A percentile compares a stretch with the other conserved stretches of the same genome.
Evolutionary conservation across 2,329 filamentous ascomycete genomes (phyloP).

Genomic region (Verticillium nubilum): DNA sequence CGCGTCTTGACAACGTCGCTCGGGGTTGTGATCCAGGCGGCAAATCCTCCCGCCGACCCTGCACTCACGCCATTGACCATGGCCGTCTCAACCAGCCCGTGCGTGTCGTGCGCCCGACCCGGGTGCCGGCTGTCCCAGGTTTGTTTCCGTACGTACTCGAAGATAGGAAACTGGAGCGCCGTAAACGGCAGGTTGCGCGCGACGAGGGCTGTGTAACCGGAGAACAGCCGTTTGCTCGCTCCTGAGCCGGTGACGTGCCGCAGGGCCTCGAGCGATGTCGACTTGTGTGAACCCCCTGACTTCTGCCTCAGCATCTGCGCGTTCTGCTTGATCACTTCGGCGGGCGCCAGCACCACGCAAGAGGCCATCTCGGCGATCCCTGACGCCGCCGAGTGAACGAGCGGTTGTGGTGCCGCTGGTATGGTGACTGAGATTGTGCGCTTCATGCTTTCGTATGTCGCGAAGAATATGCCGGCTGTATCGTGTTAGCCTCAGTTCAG

Average conservation of each 20-base stretch:
- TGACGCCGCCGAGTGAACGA: conserved; percentile 70
- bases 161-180: conserved; percentile 82
- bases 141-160: conserved; percentile 60
- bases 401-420: conserved; percentile 52
- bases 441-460: conserved; percentile 79
- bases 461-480: conserved; percentile 79
- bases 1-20: conserved; percentile 86
- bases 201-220: conserved; percentile 75
- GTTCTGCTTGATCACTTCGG: conserved; percentile 90
- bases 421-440: conserved; percentile 47
- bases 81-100: conserved; percentile 57
- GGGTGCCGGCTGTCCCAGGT: conserved; percentile 36
- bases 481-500: conserved; percentile 9
- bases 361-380: conserved; percentile 76
- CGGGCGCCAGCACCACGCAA: conserved; percentile 80
- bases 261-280: conserved; percentile 44
- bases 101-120: conserved; percentile 16
- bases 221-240: conserved; percentile 52
- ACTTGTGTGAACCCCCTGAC: conserved; percentile 10
- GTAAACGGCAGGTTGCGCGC: conserved; percentile 84
- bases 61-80: conserved; percentile 69
- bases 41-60: conserved; percentile 65
- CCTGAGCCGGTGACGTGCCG: conserved; percentile 46
- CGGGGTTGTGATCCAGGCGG: conserved; percentile 79
- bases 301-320: conserved; percentile 66